Percentiles rank a stretch among this genome's conserved stretches.
These are phyloP conservation scores for Ustilago curta DNA, from an alignment of 1,284 basidiomycete species.

Conservation along the genomic window DNA sequence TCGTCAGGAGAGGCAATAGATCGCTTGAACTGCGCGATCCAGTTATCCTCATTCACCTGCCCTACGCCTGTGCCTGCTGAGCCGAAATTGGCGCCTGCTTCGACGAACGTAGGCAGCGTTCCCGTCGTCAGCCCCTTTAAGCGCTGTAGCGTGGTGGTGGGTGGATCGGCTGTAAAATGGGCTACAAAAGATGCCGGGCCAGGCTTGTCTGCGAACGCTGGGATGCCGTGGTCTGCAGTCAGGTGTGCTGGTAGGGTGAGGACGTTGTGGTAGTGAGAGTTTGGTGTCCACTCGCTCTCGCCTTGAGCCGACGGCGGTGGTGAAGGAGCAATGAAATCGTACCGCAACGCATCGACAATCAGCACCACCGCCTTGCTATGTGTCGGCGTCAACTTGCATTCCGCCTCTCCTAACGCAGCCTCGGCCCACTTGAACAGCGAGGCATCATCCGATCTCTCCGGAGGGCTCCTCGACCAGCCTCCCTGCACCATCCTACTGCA, in stretches of 20 bases:
- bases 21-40: constrained; percentile 71
- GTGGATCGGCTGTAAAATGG: constrained; percentile 91
- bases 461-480: constrained; percentile 30
- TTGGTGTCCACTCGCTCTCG: constrained; percentile 23
- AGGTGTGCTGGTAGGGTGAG: constrained; percentile 82
- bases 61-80: constrained; percentile 69
- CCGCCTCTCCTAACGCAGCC: constrained; percentile 29
- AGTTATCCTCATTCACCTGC: constrained; percentile 85
- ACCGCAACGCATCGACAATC: constrained; percentile 91
- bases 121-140: constrained; percentile 96
- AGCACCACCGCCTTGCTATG: constrained; percentile 78
- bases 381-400: constrained; percentile 58
- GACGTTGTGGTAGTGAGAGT: constrained; percentile 82
- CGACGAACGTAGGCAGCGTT: constrained; percentile 94
- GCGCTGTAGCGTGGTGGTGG: constrained; percentile 93
- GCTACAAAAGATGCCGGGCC: constrained; percentile 80
- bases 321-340: constrained; percentile 86
- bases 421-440: constrained; percentile 49
- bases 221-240: constrained; percentile 67
- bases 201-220: constrained; percentile 10
- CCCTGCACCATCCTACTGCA: constrained; percentile 10
- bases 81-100: constrained; percentile 90
- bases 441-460: constrained; percentile 25
- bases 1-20: constrained; percentile 22
- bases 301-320: constrained; percentile 70